phyloP scores from a whole-genome alignment of 2,329 filamentous ascomycete genomes.

The Monilinia vaccinii-corymbosi region DNA sequence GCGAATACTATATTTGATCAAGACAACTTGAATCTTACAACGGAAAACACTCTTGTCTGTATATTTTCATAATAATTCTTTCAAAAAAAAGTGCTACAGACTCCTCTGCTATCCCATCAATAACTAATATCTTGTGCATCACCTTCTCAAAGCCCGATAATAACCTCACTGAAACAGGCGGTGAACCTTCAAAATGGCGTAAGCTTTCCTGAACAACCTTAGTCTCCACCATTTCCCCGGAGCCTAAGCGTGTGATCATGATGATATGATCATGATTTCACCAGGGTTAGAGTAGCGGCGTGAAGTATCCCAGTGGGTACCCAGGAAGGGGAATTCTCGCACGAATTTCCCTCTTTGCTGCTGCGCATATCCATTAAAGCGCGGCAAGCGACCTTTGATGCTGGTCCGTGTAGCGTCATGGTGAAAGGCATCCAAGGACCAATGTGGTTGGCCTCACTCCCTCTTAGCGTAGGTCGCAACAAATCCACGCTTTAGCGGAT shows the following conservation, averaged over 20 bases:
- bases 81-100: too few species aligned
- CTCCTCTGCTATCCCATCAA: too few species aligned
- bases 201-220: neutral
- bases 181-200: neutral
- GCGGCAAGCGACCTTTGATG: too few species aligned
- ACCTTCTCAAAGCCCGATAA: neutral
- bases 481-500: neutral
- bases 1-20: too few species aligned
- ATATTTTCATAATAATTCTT: too few species aligned
- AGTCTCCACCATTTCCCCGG: conserved; percentile 8
- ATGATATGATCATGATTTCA: conserved; percentile 6
- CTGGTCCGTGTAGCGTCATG: too few species aligned
- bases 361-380: neutral
- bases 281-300: neutral
- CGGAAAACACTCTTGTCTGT: too few species aligned
- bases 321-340: neutral
- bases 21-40: too few species aligned
- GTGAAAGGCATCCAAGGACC: too few species aligned
- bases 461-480: too few species aligned
- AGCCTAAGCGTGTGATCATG: conserved; percentile 8
- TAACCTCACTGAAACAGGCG: neutral
- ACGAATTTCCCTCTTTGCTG: neutral
- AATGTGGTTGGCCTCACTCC: too few species aligned
- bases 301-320: neutral
- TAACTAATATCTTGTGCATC: neutral